Conservation (phyloP, 2,329 filamentous ascomycete species). For the Verruconis gallopava region DNA sequence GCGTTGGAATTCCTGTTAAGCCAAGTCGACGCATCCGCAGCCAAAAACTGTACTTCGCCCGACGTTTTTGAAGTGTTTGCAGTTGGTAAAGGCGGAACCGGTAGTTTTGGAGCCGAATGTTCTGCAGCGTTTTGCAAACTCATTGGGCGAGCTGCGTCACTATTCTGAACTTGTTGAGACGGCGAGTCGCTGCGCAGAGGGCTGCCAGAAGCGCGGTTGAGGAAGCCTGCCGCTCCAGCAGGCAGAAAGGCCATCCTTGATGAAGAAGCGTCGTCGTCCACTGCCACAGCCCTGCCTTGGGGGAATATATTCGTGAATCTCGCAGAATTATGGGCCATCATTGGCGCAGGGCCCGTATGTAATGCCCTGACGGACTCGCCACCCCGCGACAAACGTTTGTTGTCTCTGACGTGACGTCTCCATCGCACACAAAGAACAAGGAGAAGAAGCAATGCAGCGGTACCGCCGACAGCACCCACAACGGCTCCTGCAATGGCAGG, state of each 20-base stretch:
- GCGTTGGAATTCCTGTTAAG: too few relatives aligned
- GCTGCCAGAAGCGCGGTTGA: slow-evolving; percentile 7
- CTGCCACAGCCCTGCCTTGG: neutral
- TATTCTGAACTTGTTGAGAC: too few relatives aligned
- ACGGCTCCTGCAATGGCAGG: slow-evolving; percentile 9
- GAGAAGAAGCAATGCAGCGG: slow-evolving; percentile 6
- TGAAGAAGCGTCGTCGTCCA: neutral
- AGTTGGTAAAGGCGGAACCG: too few relatives aligned
- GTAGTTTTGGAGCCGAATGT: too few relatives aligned
- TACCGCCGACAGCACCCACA: slow-evolving; percentile 8
- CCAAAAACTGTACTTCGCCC: too few relatives aligned
- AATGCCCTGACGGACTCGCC: neutral
- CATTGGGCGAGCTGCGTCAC: too few relatives aligned
- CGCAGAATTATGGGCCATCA: neutral
- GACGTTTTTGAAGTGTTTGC: too few relatives aligned
- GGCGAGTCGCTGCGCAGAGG: too few relatives aligned
- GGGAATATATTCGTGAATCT: neutral
- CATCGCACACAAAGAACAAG: slow-evolving; percentile 6
- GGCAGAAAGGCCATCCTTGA: slow-evolving; percentile 7
- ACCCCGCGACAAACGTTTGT: neutral
- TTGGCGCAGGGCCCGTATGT: neutral
- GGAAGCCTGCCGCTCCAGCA: slow-evolving; percentile 5
- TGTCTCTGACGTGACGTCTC: slow-evolving; percentile 3
- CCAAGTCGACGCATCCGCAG: too few relatives aligned
- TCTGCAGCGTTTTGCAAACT: too few relatives aligned